Percentiles rank a stretch among this genome's conserved stretches.
phyloP scores from a whole-genome alignment of 495 filamentous ascomycete genomes.

The Lineolata rhizophorae region DNA sequence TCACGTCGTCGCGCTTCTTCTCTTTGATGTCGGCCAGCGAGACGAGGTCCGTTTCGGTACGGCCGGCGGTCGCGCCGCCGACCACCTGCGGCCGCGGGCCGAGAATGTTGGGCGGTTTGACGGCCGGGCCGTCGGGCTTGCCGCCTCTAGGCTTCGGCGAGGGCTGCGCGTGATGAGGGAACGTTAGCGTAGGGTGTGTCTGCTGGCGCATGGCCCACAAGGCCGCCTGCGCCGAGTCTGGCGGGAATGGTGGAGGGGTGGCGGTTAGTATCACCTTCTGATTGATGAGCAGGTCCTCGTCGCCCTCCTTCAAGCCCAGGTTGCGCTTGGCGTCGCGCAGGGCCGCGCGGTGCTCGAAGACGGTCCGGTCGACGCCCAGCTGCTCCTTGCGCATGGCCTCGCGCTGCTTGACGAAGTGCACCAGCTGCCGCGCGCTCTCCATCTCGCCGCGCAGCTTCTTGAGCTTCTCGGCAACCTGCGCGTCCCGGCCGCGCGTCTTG shows the following conservation, averaged over 20 bases:
- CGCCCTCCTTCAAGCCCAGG: constrained; percentile 71
- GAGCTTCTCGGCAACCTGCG: constrained; percentile 82
- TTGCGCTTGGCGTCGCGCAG: constrained; percentile 76
- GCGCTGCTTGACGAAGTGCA: constrained; percentile 51
- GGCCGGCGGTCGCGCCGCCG: constrained; percentile 12
- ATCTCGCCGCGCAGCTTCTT: constrained; percentile 79
- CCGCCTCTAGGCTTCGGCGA: constrained; percentile 22
- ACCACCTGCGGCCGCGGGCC: not conserved
- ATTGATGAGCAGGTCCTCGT: constrained; percentile 78
- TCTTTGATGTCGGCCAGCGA: constrained; percentile 51
- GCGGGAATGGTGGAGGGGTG: too few species aligned
- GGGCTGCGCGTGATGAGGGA: constrained; percentile 16
- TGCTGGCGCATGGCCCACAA: not conserved
- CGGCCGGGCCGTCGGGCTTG: constrained; percentile 11
- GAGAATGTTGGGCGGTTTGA: too few species aligned
- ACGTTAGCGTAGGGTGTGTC: too few species aligned
- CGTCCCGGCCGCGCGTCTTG: constrained; percentile 85
- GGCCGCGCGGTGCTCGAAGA: constrained; percentile 61
- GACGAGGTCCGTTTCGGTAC: constrained; percentile 54
- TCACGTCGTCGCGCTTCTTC: constrained; percentile 63
- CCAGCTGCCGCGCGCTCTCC: constrained; percentile 66
- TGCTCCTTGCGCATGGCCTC: constrained; percentile 60
- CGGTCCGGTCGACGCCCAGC: constrained; percentile 42
- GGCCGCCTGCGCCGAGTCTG: not conserved
- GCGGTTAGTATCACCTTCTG: constrained; percentile 40